These are phyloP conservation scores for Quercus aquifolioides DNA, from an alignment of 306 rosid species.

Conservation along the genomic window DNA sequence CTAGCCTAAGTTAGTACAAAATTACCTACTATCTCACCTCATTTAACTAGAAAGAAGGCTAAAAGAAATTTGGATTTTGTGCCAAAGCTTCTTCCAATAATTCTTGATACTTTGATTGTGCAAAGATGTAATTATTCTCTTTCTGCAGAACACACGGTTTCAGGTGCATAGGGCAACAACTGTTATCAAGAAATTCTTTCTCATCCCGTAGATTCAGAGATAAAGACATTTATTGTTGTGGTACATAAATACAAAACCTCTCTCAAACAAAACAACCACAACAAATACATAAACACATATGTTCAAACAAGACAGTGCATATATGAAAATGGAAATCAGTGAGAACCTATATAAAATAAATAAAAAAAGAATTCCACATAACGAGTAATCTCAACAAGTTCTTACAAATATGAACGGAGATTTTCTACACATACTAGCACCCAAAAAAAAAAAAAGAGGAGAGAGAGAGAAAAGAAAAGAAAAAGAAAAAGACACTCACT, in stretches of 20 bases:
- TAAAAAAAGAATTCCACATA: neutral
- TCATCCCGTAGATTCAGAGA: slow-evolving; percentile 55
- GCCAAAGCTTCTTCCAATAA: slow-evolving; percentile 51
- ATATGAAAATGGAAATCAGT: too few relatives aligned
- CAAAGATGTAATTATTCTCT: slow-evolving; percentile 90
- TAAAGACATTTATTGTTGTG: slow-evolving; percentile 8
- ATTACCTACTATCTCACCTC: slow-evolving; percentile 50
- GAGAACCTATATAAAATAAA: too few relatives aligned
- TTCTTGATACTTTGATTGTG: slow-evolving; percentile 75
- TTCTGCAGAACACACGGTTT: slow-evolving; percentile 86
- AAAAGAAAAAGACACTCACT: neutral
- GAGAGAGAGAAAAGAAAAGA: too few relatives aligned
- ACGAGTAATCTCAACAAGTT: neutral
- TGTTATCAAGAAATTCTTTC: slow-evolving; percentile 21
- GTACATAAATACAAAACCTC: slow-evolving; percentile 7
- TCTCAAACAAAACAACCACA: neutral
- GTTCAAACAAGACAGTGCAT: too few relatives aligned
- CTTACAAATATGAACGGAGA: neutral
- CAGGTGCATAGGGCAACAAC: slow-evolving; percentile 83
- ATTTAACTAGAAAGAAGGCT: slow-evolving; percentile 70
- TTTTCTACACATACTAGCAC: neutral
- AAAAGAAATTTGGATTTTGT: slow-evolving; percentile 42
- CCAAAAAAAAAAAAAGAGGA: too few relatives aligned
- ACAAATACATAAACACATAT: too few relatives aligned
- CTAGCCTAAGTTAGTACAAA: neutral